These are phyloP conservation scores for Candida labiduridarum DNA, from an alignment of 1,139 yeast species.

Conservation along the genomic window DNA sequence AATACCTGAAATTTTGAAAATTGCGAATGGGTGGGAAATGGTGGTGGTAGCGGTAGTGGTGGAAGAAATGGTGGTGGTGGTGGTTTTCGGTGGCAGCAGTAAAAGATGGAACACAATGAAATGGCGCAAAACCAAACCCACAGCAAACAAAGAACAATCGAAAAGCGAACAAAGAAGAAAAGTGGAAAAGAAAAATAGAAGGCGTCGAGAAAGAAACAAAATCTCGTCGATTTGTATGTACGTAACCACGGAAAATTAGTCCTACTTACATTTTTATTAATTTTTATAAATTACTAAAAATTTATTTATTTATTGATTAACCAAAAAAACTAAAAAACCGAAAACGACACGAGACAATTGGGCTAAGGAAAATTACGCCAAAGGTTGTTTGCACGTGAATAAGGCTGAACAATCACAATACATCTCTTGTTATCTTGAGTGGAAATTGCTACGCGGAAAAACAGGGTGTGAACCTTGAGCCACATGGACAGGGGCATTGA, in stretches of 20 bases:
- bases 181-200: not conserved
- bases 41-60: not conserved
- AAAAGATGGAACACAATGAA: no score
- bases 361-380: no score
- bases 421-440: not conserved
- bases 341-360: not conserved
- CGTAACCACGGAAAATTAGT: not conserved
- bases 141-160: no score
- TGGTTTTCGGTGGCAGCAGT: conserved; percentile 4
- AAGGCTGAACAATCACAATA: not conserved
- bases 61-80: not conserved
- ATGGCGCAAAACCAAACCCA: no score
- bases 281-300: not conserved
- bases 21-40: not conserved
- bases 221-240: not conserved
- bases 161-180: no score
- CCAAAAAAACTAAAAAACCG: not conserved
- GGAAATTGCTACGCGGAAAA: not conserved
- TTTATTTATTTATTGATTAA: not conserved
- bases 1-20: not conserved
- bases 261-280: not conserved
- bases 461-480: not conserved
- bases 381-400: not conserved
- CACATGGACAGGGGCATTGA: not conserved
- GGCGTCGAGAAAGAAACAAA: not conserved